Percentiles rank a stretch among this genome's conserved stretches.
These are phyloP conservation scores for Clarireedia hainanense DNA, from an alignment of 2,329 filamentous ascomycete species.

Conservation along the genomic window DNA sequence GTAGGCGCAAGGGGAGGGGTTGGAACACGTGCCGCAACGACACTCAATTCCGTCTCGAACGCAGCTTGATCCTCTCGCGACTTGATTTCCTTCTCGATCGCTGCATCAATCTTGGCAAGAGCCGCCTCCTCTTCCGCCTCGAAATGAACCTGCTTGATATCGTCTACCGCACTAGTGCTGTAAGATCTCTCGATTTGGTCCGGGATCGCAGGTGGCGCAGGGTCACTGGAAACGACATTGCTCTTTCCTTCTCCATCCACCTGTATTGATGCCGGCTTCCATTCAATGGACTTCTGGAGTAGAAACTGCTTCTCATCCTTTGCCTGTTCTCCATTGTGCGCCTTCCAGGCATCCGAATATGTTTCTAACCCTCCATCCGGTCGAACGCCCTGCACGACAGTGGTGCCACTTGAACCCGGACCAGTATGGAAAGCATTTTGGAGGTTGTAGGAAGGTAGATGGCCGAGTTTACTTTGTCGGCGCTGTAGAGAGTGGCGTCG, in stretches of 20 bases:
- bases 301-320: slow-evolving; percentile 90
- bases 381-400: slow-evolving; percentile 45
- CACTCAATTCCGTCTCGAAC: slow-evolving; percentile 27
- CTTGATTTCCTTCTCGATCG: slow-evolving; percentile 68
- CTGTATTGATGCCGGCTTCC: slow-evolving; percentile 52
- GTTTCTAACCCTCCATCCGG: slow-evolving; percentile 69
- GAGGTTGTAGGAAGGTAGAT: slow-evolving; percentile 50
- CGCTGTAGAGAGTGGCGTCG: slow-evolving; percentile 53
- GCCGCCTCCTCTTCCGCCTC: slow-evolving; percentile 46
- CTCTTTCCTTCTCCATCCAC: slow-evolving; percentile 19
- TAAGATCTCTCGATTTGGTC: slow-evolving; percentile 23
- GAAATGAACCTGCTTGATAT: slow-evolving; percentile 26
- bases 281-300: slow-evolving; percentile 81
- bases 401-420: slow-evolving; percentile 33
- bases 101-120: slow-evolving; percentile 77
- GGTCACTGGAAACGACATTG: slow-evolving; percentile 11
- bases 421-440: slow-evolving; percentile 67
- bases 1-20: slow-evolving; percentile 20
- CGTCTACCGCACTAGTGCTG: slow-evolving; percentile 25
- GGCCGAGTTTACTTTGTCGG: slow-evolving; percentile 39
- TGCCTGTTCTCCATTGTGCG: slow-evolving; percentile 61
- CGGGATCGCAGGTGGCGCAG: slow-evolving; percentile 5
- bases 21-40: slow-evolving; percentile 25
- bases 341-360: slow-evolving; percentile 86
- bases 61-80: slow-evolving; percentile 38